Percentiles rank a stretch among this genome's conserved stretches.
Conservation (phyloP, 2,329 filamentous ascomycete genomes). For the Xylariaceae sp. region DNA sequence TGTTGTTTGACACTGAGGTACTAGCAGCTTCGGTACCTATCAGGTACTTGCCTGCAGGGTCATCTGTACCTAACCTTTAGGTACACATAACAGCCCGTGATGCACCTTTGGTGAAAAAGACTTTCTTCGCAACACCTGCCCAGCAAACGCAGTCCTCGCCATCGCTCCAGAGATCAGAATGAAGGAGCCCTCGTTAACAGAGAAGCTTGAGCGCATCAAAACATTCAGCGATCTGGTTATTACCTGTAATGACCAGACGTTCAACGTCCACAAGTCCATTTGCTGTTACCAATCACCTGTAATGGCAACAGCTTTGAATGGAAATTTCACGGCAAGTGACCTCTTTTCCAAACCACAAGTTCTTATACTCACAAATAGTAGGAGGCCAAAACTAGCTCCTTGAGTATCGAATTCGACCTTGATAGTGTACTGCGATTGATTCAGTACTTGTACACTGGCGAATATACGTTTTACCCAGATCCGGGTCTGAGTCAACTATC, state of each 20-base stretch:
- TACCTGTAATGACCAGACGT: slow-evolving; percentile 1
- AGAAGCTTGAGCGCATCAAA: not conserved
- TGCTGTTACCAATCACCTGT: slow-evolving; percentile 8
- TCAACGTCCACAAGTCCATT: slow-evolving; percentile 4
- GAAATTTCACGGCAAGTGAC: slow-evolving; percentile 4
- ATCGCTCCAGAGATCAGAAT: no score
- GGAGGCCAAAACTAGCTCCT: slow-evolving; percentile 2
- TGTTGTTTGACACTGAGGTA: no score
- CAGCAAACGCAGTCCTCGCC: no score
- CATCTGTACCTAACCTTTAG: no score
- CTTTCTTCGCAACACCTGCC: no score
- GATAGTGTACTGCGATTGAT: slow-evolving; percentile 6
- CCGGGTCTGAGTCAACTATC: not conserved
- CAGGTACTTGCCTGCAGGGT: no score
- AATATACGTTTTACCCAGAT: not conserved
- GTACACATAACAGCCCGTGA: no score
- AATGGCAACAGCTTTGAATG: slow-evolving; percentile 2
- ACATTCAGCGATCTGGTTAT: slow-evolving; percentile 4
- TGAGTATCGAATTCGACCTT: slow-evolving; percentile 5
- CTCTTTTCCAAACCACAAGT: not conserved
- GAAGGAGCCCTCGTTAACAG: not conserved
- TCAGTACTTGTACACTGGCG: slow-evolving; percentile 7
- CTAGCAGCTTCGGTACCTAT: no score
- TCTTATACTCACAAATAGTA: not conserved
- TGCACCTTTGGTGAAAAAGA: no score